Conservation (phyloP, 495 filamentous ascomycete genomes). For the Hypoxylon perforatum region DNA sequence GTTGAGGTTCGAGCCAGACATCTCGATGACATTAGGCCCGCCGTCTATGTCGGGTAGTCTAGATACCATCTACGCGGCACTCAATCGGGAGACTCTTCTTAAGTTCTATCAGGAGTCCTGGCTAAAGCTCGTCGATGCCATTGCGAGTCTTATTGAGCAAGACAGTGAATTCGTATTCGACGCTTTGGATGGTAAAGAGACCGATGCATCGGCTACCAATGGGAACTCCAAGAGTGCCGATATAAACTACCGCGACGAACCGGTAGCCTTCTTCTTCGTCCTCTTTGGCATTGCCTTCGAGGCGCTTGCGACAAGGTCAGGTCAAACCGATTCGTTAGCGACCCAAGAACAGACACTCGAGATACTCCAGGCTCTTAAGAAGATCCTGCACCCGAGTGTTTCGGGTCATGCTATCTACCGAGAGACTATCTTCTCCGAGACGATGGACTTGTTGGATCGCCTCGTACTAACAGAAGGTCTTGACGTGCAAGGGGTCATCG, state of each 20-base stretch:
- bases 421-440: conserved; percentile 95
- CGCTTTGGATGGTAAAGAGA: conserved; percentile 87
- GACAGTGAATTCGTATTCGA: conserved; percentile 98
- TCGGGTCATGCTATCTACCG: conserved; percentile 96
- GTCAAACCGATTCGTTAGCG: conserved; percentile 72
- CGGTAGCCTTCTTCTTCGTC: conserved; percentile 98
- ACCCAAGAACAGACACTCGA: conserved; percentile 85
- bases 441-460: conserved; percentile 94
- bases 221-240: conserved; percentile 67
- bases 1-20: conserved; percentile 94
- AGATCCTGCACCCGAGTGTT: conserved; percentile 94
- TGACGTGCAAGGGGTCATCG: conserved; percentile 90
- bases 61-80: conserved; percentile 89
- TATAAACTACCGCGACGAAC: conserved; percentile 98
- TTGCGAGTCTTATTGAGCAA: conserved; percentile 96
- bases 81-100: conserved; percentile 92
- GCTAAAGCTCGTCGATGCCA: conserved; percentile 96
- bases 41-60: conserved; percentile 79
- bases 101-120: conserved; percentile 98
- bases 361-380: conserved; percentile 90
- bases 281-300: conserved; percentile 97
- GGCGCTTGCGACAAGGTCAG: conserved; percentile 83
- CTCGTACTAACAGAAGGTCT: conserved; percentile 89
- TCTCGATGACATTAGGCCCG: conserved; percentile 85
- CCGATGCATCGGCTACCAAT: conserved; percentile 60